Conservation (phyloP, 768 basidiomycete species). For the Boletus patriciae region DNA sequence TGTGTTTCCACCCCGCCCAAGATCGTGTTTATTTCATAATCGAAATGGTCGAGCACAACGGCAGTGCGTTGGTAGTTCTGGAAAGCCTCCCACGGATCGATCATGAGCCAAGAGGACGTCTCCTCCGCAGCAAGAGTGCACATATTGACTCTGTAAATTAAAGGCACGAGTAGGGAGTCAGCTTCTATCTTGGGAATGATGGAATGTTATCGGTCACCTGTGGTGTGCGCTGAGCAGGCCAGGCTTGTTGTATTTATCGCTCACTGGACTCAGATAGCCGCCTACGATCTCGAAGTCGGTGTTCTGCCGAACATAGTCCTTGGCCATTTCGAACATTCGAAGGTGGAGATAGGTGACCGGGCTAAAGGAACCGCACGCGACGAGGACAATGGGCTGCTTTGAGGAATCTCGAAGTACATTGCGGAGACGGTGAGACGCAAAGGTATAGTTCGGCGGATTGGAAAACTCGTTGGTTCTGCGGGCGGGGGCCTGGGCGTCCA, state of each 20-base stretch:
- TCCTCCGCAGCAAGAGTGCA: constrained; percentile 88
- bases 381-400: constrained; percentile 88
- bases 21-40: constrained; percentile 87
- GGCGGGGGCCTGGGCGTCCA: constrained; percentile 23
- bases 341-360: constrained; percentile 97
- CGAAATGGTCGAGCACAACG: constrained; percentile 95
- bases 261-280: constrained; percentile 95
- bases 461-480: constrained; percentile 44
- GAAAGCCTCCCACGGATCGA: constrained; percentile 97
- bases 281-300: constrained; percentile 93
- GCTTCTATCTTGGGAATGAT: constrained; percentile 11
- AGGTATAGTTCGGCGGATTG: constrained; percentile 64
- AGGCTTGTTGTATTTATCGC: constrained; percentile 94
- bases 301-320: constrained; percentile 91
- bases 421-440: constrained; percentile 64
- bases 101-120: constrained; percentile 93
- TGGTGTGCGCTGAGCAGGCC: constrained; percentile 86
- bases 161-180: too few relatives aligned
- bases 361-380: constrained; percentile 97
- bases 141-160: constrained; percentile 69
- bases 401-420: constrained; percentile 55
- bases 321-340: constrained; percentile 99
- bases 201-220: constrained; percentile 57
- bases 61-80: constrained; percentile 95
- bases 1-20: constrained; percentile 75